phyloP scores from a whole-genome alignment of 495 filamentous ascomycete genomes.

The Penicillium psychrofluorescens region DNA sequence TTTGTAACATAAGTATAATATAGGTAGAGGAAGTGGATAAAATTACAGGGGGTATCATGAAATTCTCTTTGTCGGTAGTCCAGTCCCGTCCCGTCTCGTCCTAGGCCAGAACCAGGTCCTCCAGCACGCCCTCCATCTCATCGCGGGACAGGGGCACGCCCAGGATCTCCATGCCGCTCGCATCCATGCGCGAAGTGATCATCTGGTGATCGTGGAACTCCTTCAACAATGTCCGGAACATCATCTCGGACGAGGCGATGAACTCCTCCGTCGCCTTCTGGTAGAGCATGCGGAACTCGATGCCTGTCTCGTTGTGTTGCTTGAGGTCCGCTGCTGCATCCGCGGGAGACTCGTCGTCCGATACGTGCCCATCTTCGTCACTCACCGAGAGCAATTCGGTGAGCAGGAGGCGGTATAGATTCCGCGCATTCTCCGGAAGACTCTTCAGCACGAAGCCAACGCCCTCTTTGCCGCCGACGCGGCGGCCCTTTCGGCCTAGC shows the following conservation, averaged over 20 bases:
- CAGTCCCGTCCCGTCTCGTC: too few relatives aligned
- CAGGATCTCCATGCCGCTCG: slow-evolving; percentile 73
- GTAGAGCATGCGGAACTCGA: slow-evolving; percentile 88
- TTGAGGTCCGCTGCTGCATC: slow-evolving; percentile 19
- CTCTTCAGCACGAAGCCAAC: slow-evolving; percentile 85
- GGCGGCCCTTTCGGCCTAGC: slow-evolving; percentile 73
- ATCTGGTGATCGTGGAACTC: slow-evolving; percentile 99
- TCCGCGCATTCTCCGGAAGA: slow-evolving; percentile 85
- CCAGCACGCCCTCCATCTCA: slow-evolving; percentile 82
- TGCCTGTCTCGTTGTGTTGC: slow-evolving; percentile 40
- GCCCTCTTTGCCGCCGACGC: slow-evolving; percentile 83
- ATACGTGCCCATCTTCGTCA: slow-evolving; percentile 35
- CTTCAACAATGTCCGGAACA: slow-evolving; percentile 86
- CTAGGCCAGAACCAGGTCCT: slow-evolving; percentile 59
- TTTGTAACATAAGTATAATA: too few relatives aligned
- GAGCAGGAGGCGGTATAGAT: slow-evolving; percentile 74
- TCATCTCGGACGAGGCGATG: slow-evolving; percentile 93
- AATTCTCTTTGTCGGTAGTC: neutral
- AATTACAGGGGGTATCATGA: slow-evolving; percentile 27
- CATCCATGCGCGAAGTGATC: slow-evolving; percentile 81
- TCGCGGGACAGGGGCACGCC: slow-evolving; percentile 80
- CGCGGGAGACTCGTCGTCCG: slow-evolving; percentile 32
- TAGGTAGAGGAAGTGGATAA: too few relatives aligned
- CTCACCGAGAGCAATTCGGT: slow-evolving; percentile 72
- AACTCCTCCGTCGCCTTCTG: slow-evolving; percentile 95